phyloP scores from a whole-genome alignment of 805 yeast genomes.

The Tanozyma kutaoensis region DNA sequence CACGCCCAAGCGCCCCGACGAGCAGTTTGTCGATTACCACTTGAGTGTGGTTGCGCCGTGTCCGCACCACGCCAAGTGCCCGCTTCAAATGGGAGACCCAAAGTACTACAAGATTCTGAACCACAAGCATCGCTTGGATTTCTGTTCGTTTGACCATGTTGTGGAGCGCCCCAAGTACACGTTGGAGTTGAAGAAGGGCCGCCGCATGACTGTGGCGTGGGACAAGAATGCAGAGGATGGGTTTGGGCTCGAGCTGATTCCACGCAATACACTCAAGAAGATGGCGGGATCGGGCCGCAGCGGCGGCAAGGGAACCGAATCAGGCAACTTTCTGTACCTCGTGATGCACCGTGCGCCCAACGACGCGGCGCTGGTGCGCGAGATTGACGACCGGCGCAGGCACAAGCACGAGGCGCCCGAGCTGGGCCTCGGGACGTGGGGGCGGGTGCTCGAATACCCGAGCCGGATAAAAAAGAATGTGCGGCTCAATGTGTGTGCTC shows the following conservation, averaged over 20 bases:
- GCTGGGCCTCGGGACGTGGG: slow-evolving; percentile 33
- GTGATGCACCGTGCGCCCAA: slow-evolving; percentile 47
- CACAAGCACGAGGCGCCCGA: slow-evolving; percentile 11
- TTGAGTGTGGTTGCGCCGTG: slow-evolving; percentile 79
- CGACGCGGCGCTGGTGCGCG: slow-evolving; percentile 24
- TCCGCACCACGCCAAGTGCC: slow-evolving; percentile 76
- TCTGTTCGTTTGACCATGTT: slow-evolving; percentile 63
- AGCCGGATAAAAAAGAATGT: slow-evolving; percentile 75
- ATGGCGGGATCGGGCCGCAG: slow-evolving; percentile 71
- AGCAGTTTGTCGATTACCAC: slow-evolving; percentile 36
- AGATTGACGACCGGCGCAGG: slow-evolving; percentile 25
- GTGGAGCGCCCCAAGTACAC: slow-evolving; percentile 68
- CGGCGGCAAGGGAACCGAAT: slow-evolving; percentile 55
- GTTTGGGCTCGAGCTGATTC: slow-evolving; percentile 31
- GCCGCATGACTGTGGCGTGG: slow-evolving; percentile 64
- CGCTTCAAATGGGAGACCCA: slow-evolving; percentile 70
- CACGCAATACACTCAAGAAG: slow-evolving; percentile 15
- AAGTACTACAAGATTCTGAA: slow-evolving; percentile 42
- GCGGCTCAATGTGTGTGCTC: slow-evolving; percentile 62
- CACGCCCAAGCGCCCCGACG: neutral
- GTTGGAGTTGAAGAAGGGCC: slow-evolving; percentile 80
- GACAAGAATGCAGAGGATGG: slow-evolving; percentile 37
- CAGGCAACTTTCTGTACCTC: slow-evolving; percentile 62
- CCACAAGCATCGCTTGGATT: slow-evolving; percentile 48
- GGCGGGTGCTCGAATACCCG: slow-evolving; percentile 64